A percentile compares a stretch with the other conserved stretches of the same genome.
Evolutionary conservation across 2,329 filamentous ascomycete species (phyloP).

Genomic region (Ascomycota sp.): DNA sequence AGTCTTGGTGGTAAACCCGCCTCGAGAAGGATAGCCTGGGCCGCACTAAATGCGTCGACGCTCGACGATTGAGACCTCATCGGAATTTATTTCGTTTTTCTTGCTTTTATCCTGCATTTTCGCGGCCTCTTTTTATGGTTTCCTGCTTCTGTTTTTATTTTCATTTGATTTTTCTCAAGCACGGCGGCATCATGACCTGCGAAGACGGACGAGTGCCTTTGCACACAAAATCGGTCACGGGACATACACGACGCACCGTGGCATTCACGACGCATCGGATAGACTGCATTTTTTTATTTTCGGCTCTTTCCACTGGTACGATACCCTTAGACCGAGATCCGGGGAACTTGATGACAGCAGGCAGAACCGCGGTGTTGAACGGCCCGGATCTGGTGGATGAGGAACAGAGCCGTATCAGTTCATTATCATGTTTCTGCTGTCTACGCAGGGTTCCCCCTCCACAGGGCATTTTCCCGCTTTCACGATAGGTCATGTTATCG

Average conservation of each 20-base stretch:
- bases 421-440: slow-evolving; percentile 17
- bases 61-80: too few species aligned
- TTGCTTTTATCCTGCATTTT: not conserved
- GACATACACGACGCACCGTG: too few species aligned
- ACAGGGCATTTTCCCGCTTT: slow-evolving; percentile 19
- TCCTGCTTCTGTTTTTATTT: slow-evolving; percentile 6
- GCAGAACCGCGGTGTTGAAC: slow-evolving; percentile 15
- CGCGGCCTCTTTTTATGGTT: slow-evolving; percentile 4
- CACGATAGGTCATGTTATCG: slow-evolving; percentile 23
- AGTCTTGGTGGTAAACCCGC: slow-evolving; percentile 39
- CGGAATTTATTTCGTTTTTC: slow-evolving; percentile 7
- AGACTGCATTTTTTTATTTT: slow-evolving; percentile 24
- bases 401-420: slow-evolving; percentile 14
- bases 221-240: slow-evolving; percentile 15
- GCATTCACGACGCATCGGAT: slow-evolving; percentile 22
- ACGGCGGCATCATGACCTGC: slow-evolving; percentile 22
- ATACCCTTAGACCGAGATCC: slow-evolving; percentile 23
- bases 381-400: slow-evolving; percentile 15
- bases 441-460: slow-evolving; percentile 14
- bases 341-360: slow-evolving; percentile 17
- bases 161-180: slow-evolving; percentile 10
- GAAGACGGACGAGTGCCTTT: slow-evolving; percentile 13
- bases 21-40: slow-evolving; percentile 28
- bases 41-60: too few species aligned
- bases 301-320: slow-evolving; percentile 21